Conservation (phyloP, 2,329 filamentous ascomycete genomes). For the Acarospora socialis region DNA sequence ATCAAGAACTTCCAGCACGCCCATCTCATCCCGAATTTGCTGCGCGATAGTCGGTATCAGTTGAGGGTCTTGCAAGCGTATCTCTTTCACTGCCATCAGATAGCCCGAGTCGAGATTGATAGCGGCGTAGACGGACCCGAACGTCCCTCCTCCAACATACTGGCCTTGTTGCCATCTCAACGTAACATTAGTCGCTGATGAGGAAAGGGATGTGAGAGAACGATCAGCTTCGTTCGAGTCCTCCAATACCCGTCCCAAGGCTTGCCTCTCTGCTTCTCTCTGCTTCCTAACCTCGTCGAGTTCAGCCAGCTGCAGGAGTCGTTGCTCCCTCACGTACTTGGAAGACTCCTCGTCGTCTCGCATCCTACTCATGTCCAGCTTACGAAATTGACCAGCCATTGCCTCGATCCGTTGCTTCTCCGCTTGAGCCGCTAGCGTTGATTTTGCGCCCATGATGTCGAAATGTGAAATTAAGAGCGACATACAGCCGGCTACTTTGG, state of each 20-base stretch:
- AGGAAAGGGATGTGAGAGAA: constrained; percentile 83
- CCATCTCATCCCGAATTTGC: constrained; percentile 95
- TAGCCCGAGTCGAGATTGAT: constrained; percentile 95
- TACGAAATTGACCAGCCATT: constrained; percentile 58
- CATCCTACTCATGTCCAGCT: constrained; percentile 60
- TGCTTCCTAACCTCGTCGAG: constrained; percentile 69
- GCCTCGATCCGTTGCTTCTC: constrained; percentile 82
- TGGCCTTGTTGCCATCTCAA: constrained; percentile 98
- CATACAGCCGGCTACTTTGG: constrained; percentile 95
- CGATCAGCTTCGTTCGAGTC: constrained; percentile 92
- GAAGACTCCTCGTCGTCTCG: constrained; percentile 77
- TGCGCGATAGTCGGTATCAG: constrained; percentile 85
- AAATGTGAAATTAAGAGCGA: constrained; percentile 94
- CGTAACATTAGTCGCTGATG: constrained; percentile 86
- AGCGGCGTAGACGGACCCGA: constrained; percentile 91
- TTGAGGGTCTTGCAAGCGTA: constrained; percentile 89
- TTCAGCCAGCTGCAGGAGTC: constrained; percentile 55
- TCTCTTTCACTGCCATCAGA: constrained; percentile 97
- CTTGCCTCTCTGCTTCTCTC: constrained; percentile 71
- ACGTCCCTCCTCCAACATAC: constrained; percentile 91
- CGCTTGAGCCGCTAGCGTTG: constrained; percentile 81
- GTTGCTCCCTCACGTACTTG: constrained; percentile 58
- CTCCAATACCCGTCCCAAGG: constrained; percentile 79
- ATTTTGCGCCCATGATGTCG: constrained; percentile 95
- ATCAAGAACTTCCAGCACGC: constrained; percentile 83